Evolutionary conservation across 805 yeast species (phyloP).

Genomic region (Candida patagonica): DNA sequence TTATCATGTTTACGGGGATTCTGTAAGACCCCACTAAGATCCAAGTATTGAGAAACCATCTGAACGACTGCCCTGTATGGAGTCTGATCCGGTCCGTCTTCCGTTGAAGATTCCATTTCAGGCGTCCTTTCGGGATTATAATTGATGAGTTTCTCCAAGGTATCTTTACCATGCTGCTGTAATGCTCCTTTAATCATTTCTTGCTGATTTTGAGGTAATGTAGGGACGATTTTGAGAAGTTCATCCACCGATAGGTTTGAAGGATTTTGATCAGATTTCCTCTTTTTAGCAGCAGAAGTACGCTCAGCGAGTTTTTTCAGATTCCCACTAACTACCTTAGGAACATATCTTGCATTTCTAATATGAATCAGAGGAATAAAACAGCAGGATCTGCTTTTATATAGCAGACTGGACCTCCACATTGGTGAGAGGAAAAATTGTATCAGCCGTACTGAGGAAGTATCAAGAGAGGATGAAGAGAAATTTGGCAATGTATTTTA

Average conservation of each 20-base stretch:
- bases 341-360: not conserved
- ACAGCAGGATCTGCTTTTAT: no score
- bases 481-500: no score
- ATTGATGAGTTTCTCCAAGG: not conserved
- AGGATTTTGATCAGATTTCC: no score
- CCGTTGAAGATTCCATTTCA: not conserved
- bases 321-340: no score
- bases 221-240: conserved; percentile 1
- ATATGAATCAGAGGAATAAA: no score
- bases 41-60: not conserved
- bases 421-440: no score
- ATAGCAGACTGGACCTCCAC: no score
- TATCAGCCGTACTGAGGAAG: no score
- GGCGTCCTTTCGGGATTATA: not conserved
- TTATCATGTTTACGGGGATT: conserved; percentile 5
- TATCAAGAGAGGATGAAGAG: no score
- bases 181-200: conserved; percentile 1
- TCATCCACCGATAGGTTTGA: not conserved
- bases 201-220: conserved; percentile 5
- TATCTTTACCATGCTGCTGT: conserved; percentile 1
- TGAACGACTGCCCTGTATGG: not conserved
- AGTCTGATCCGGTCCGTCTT: not conserved
- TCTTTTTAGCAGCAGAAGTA: no score
- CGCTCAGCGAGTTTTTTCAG: no score
- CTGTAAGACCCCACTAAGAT: not conserved